Percentiles rank a stretch among this genome's conserved stretches.
These are phyloP conservation scores for Mycena alexandri DNA, from an alignment of 768 basidiomycete genomes.

Conservation along the genomic window DNA sequence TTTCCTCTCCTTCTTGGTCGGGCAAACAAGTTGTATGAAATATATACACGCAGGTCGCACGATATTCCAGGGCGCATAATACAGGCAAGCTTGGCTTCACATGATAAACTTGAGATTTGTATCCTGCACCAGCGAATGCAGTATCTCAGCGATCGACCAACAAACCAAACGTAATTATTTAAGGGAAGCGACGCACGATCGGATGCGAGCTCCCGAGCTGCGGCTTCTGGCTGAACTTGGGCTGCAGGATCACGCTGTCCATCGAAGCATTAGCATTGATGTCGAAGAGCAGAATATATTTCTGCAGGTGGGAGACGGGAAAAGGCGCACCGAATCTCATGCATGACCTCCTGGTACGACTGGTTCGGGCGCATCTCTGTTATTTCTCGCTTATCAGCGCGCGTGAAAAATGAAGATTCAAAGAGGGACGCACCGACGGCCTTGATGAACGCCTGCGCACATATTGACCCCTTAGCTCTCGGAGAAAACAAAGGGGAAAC, in stretches of 20 bases:
- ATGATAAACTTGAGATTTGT: slow-evolving; percentile 4
- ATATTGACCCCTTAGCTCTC: neutral
- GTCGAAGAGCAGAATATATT: neutral
- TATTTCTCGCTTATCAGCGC: too few species aligned
- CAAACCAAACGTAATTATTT: slow-evolving; percentile 10
- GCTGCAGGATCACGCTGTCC: slow-evolving; percentile 64
- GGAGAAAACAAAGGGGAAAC: slow-evolving; percentile 1
- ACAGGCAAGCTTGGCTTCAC: too few species aligned
- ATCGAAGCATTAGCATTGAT: neutral
- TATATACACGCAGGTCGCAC: too few species aligned
- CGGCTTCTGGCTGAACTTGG: slow-evolving; percentile 76
- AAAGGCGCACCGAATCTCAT: slow-evolving; percentile 61
- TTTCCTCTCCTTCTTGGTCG: too few species aligned
- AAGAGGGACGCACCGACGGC: slow-evolving; percentile 51
- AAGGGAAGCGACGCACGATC: too few species aligned
- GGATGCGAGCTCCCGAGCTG: slow-evolving; percentile 81
- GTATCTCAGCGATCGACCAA: slow-evolving; percentile 8
- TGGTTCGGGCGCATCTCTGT: slow-evolving; percentile 58
- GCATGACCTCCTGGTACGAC: slow-evolving; percentile 74
- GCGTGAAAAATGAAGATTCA: too few species aligned
- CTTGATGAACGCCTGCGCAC: slow-evolving; percentile 69
- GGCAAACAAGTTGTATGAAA: too few species aligned
- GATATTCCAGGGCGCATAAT: too few species aligned
- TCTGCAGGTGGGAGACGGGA: neutral
- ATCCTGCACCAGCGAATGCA: slow-evolving; percentile 15